These are phyloP conservation scores for Physaria fendleri DNA, from an alignment of 345 rosid species.

Conservation along the genomic window DNA sequence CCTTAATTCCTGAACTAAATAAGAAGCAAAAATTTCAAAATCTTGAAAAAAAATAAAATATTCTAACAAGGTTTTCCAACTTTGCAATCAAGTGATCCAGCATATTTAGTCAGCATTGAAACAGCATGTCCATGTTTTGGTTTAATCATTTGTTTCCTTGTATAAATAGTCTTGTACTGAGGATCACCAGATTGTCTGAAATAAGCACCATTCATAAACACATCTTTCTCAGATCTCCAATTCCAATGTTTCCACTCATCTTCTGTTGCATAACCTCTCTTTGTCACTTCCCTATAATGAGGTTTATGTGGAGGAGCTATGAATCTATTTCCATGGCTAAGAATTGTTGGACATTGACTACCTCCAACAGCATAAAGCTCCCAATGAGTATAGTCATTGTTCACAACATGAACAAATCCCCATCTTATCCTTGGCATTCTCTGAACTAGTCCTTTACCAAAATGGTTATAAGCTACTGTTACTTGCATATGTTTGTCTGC, in stretches of 20 bases:
- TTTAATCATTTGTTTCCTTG: slow-evolving; percentile 29
- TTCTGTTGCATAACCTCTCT: slow-evolving; percentile 41
- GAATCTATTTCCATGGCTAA: slow-evolving; percentile 74
- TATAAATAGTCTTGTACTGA: neutral
- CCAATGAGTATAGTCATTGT: slow-evolving; percentile 80
- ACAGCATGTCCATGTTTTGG: slow-evolving; percentile 30
- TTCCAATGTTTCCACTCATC: slow-evolving; percentile 57
- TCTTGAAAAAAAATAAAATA: neutral
- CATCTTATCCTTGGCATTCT: slow-evolving; percentile 76
- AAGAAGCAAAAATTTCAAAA: slow-evolving; percentile 15
- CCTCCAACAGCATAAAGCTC: slow-evolving; percentile 76
- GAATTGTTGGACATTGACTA: slow-evolving; percentile 51
- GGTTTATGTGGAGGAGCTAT: slow-evolving; percentile 45
- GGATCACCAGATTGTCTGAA: slow-evolving; percentile 47
- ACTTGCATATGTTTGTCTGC: slow-evolving; percentile 55
- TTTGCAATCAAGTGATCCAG: slow-evolving; percentile 39
- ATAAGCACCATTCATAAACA: slow-evolving; percentile 55
- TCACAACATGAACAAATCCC: slow-evolving; percentile 72
- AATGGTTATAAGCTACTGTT: slow-evolving; percentile 70
- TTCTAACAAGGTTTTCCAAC: slow-evolving; percentile 24
- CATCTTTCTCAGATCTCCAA: slow-evolving; percentile 67
- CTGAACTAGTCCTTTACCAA: slow-evolving; percentile 64
- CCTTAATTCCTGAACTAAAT: slow-evolving; percentile 21
- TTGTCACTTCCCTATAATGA: slow-evolving; percentile 49
- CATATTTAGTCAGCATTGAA: slow-evolving; percentile 31